Base-by-base conservation (phyloP, 2,329 filamentous ascomycete genomes). In the Aspergillus floridensis region DNA sequence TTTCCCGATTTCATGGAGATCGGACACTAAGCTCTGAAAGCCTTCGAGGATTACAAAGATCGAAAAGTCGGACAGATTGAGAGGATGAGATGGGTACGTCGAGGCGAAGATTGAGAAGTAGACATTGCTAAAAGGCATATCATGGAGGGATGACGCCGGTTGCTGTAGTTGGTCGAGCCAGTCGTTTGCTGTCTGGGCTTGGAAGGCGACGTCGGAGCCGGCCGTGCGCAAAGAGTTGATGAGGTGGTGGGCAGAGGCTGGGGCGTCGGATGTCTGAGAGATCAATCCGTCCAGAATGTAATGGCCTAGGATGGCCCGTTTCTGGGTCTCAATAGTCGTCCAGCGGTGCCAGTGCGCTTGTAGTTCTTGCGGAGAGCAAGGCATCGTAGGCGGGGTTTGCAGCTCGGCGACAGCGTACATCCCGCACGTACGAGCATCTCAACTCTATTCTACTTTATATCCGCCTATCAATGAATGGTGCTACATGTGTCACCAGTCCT, bases 211-310 rank as follows among this genome's bases (percentile, higher is more conserved):
- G 31, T 68, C 66, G 7, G 63, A 62, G 26, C 55, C 59, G 1
- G 66, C 58, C 1, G 53, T 54, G 8, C 52, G 52, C 6, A 66
- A 44, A 12, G 49, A 57, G 53, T 67, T 68, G 2, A 66, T 64
- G n/a, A 68, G 35, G 53, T 68, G 66, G 2, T 60, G 61, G 35
- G 65, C 61, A 41, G 59, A 65, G 2, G 65, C 44, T 21, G 64
- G 65, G 11, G 64, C 64, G 1, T 59, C 66, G 10, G 65, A 68
- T 21, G 61, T 59, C 44, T 67, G 65, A 1, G 66, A 63, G 31
- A 68, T 65, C 1, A 67, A 31, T 2, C 66, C 66, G 47, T 68
- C 64, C 11, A 67, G 57, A 12, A 68, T 55, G 32, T 66, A 66
- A 19, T 68, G 61, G 10, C 59, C 61, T 4, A 66, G 47, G 1